These are phyloP conservation scores for Noccaea bulbosa DNA, from an alignment of 345 rosid species.

Conservation along the genomic window DNA sequence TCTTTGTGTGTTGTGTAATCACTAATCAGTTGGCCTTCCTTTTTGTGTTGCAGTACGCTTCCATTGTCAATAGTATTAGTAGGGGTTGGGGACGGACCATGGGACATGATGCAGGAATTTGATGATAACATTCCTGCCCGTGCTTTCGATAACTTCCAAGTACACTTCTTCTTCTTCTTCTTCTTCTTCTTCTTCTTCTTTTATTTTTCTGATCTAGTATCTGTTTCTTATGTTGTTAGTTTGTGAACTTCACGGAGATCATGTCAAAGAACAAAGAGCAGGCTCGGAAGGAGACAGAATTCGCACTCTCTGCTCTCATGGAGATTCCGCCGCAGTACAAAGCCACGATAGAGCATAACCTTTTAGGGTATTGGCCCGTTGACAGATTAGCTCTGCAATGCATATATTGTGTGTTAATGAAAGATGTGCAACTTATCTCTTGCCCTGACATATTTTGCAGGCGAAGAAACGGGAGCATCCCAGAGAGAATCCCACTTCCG, in stretches of 20 bases:
- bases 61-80: slow-evolving; percentile 86
- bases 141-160: slow-evolving; percentile 98
- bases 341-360: slow-evolving; percentile 81
- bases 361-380: slow-evolving; percentile 65
- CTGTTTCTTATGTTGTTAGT: slow-evolving; percentile 49
- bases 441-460: slow-evolving; percentile 48
- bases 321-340: slow-evolving; percentile 93
- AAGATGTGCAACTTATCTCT: slow-evolving; percentile 13
- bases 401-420: not conserved
- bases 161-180: slow-evolving; percentile 19
- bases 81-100: slow-evolving; percentile 98
- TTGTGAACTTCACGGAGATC: slow-evolving; percentile 91
- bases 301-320: slow-evolving; percentile 93
- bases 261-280: slow-evolving; percentile 71
- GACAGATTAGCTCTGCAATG: not conserved
- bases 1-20: slow-evolving; percentile 13
- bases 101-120: slow-evolving; percentile 98
- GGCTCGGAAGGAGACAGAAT: slow-evolving; percentile 81
- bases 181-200: not conserved
- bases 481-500: slow-evolving; percentile 73
- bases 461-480: slow-evolving; percentile 50
- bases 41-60: slow-evolving; percentile 47
- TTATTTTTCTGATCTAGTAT: not conserved
- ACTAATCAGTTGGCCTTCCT: not conserved
- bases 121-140: slow-evolving; percentile 98